Evolutionary conservation across 305 asterid genomes (phyloP).

Genomic region (Solanum hybrid): DNA sequence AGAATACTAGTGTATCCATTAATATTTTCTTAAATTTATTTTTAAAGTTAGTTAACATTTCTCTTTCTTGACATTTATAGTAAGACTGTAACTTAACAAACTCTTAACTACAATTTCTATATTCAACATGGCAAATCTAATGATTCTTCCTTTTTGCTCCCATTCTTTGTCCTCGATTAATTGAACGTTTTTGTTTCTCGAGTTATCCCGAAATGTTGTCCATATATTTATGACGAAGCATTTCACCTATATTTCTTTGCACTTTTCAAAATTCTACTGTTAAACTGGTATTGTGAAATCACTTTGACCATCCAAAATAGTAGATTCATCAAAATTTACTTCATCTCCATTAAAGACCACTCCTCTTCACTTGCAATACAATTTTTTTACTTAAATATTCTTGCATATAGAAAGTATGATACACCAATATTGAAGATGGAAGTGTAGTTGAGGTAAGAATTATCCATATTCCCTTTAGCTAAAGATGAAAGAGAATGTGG

Average conservation of each 20-base stretch:
- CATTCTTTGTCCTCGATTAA: neutral
- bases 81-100: neutral
- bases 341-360: too few relatives aligned
- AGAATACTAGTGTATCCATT: neutral
- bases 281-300: neutral
- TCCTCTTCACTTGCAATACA: too few relatives aligned
- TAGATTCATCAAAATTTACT: neutral
- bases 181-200: neutral
- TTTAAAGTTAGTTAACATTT: neutral
- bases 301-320: too few relatives aligned
- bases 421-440: too few relatives aligned
- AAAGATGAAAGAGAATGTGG: too few relatives aligned
- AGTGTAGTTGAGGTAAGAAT: too few relatives aligned
- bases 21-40: too few relatives aligned
- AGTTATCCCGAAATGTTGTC: neutral
- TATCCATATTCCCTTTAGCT: too few relatives aligned
- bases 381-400: too few relatives aligned
- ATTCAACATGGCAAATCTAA: neutral
- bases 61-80: neutral
- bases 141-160: neutral
- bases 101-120: neutral
- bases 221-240: neutral
- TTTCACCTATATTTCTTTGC: neutral
- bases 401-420: too few relatives aligned
- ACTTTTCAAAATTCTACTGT: neutral